These are phyloP conservation scores for Spathaspora sp. DNA, from an alignment of 1,139 yeast species.

Conservation along the genomic window DNA sequence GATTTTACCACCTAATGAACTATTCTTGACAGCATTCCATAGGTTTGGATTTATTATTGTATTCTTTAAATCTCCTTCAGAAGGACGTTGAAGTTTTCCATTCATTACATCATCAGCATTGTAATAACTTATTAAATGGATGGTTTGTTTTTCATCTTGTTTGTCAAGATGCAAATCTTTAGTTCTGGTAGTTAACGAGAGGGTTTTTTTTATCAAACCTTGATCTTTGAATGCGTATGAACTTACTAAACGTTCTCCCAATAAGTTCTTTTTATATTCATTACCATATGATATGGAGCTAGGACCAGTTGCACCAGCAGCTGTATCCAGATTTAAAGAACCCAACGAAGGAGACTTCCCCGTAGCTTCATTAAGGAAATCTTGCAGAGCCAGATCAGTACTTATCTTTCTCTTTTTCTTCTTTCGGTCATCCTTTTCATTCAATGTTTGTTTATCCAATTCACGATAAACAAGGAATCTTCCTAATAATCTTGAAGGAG, in stretches of 20 bases:
- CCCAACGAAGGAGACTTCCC: background rate
- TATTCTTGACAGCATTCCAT: slow-evolving; percentile 59
- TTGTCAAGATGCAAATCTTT: slow-evolving; percentile 35
- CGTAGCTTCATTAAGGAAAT: slow-evolving; percentile 2
- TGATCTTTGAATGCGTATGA: slow-evolving; percentile 69
- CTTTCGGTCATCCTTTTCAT: slow-evolving; percentile 31
- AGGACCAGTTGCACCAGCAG: background rate
- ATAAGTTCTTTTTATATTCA: slow-evolving; percentile 12
- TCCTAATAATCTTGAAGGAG: slow-evolving; percentile 84
- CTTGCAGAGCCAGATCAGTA: slow-evolving; percentile 10
- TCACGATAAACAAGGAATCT: slow-evolving; percentile 82
- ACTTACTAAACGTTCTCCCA: slow-evolving; percentile 57
- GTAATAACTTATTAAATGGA: slow-evolving; percentile 80
- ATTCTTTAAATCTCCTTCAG: slow-evolving; percentile 52
- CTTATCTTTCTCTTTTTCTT: slow-evolving; percentile 29
- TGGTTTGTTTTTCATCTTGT: slow-evolving; percentile 43
- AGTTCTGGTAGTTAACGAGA: slow-evolving; percentile 51
- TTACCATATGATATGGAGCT: slow-evolving; percentile 10
- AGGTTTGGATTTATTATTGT: slow-evolving; percentile 57
- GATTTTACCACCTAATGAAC: slow-evolving; percentile 57
- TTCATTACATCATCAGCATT: slow-evolving; percentile 67
- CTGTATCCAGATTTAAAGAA: background rate
- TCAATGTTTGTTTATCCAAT: slow-evolving; percentile 54
- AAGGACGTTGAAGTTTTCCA: slow-evolving; percentile 59
- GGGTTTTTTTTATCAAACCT: slow-evolving; percentile 81